Evolutionary conservation across 2,329 filamentous ascomycete genomes (phyloP), one percentile per base, ranked within the genome.

Genomic region (Ceratocystis alfenasii): DNA sequence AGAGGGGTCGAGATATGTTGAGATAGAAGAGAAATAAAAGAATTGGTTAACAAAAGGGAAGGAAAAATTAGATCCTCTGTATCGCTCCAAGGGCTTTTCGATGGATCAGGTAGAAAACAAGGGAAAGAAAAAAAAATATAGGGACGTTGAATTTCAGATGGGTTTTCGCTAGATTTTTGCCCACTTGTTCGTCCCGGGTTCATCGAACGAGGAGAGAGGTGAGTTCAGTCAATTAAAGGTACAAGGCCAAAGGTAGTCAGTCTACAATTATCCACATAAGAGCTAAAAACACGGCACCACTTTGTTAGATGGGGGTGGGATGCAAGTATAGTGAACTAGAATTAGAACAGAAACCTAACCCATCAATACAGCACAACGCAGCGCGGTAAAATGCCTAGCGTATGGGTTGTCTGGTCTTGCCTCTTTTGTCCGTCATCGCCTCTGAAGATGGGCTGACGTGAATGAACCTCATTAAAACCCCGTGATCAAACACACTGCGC

Each of bases 321-420:
- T 28, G 48, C 48, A 25, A 25, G 50, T 63, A 65, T 63, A 67
- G 59, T 41, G 65, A 65, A 41, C 20, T 20, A 30, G 33, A 57
- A 44, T 6, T 53, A 36, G 25, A 64, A 28, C 48, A 53, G 10
- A 53, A 53, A 53, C 48, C 25, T 53, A 25, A 1, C 10, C 48
- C 48, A 53, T 53, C 20, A 53, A 53, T 25, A 15, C 22, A 53
- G 8, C 48, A 15, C 20, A 53, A 5, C 22, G 2, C 20, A 28
- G 48, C 48, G 22, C 12, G 48, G 20, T 20, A 10, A 12, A 53
- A 53, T 25, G 48, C 48, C 22, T 53, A 15, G 20, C 10, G 48
- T 25, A 25, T 53, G 55, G 12, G 53, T 3, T 33, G 53, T 30
- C 20, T 57, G 1, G 28, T 59, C 8, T 28, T 33, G 55, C 10